Evolutionary conservation across 2,329 filamentous ascomycete genomes (phyloP), one percentile per base, ranked within the genome.

Genomic region (Claviceps purpurea): DNA sequence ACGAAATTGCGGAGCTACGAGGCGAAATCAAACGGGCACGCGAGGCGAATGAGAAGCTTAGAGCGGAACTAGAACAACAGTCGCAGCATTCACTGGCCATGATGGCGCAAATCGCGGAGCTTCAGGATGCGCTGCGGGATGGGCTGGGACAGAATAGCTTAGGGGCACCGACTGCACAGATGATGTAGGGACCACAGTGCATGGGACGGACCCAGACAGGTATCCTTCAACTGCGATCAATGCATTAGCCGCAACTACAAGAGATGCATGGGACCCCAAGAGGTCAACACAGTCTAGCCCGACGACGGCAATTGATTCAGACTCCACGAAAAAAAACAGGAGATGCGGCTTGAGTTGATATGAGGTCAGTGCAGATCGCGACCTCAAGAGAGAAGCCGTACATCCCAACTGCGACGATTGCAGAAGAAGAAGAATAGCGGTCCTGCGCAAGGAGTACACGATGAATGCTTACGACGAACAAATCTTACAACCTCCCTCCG

Each of bases 21-120:
- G 75, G 80, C 47, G 82, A 87, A 62, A 68, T 85, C 55, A 86
- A 85, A 67, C 75, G 82, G 38, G 68, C 88, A 39, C 75, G 77
- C n/a, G 70, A 71, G 46, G 83, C 87, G 63, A 82, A 84, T 54
- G 72, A 80, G 56, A 78, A 82, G 58, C 69, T 83, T 47, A 72
- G 71, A 56, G 62, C 65, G 16, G 71, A 78, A 53, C 67, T 78
- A 55, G 69, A 76, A 41, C 66, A 71, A 43, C 75, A 78, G 55
- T 71, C 66, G 18, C 69, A 69, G 44, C 70, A 74, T 56, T 71
- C 68, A 4, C 60, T 70, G 13, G 64, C 68, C 34, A 73, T 77
- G 70, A 71, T 76, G 68, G 65, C 70, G 43, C 73, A 76, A 57
- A 72, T 77, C 24, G 64, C 67, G 1, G 66, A 73, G 53, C 65